Evolutionary conservation across 352 stramenopile genomes (phyloP).

Genomic region (Phytopythium mirpurense): DNA sequence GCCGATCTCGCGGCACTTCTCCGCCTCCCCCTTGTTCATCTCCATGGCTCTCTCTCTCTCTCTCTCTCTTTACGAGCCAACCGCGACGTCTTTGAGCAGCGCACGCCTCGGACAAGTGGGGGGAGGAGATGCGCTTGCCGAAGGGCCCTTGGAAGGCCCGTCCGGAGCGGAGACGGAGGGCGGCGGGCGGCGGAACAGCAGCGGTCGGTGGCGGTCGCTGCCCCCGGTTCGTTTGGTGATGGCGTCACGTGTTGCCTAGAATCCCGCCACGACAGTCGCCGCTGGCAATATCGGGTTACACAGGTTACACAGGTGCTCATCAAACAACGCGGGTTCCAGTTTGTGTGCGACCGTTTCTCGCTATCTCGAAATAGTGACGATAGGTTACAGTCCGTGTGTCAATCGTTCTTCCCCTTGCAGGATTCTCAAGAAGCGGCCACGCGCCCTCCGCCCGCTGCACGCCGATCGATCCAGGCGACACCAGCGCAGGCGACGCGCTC

Average conservation of each 20-base stretch:
- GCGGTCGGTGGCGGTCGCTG: not conserved
- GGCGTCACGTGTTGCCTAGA: slow-evolving; percentile 6
- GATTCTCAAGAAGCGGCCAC: too few relatives aligned
- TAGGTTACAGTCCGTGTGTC: too few relatives aligned
- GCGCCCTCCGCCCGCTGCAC: too few relatives aligned
- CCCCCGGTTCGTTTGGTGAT: not conserved
- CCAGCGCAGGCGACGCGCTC: too few relatives aligned
- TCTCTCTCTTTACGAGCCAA: not conserved
- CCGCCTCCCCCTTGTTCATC: slow-evolving; percentile 91
- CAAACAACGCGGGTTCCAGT: too few relatives aligned
- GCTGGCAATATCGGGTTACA: slow-evolving; percentile 11
- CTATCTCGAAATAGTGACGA: too few relatives aligned
- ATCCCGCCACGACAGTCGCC: slow-evolving; percentile 8
- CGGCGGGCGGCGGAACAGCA: not conserved
- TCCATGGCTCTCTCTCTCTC: slow-evolving; percentile 45
- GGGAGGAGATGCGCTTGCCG: not conserved
- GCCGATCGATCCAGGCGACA: too few relatives aligned
- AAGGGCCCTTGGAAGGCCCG: not conserved
- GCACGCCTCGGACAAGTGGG: too few relatives aligned
- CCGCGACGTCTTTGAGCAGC: not conserved
- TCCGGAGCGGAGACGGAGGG: not conserved
- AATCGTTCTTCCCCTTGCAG: too few relatives aligned
- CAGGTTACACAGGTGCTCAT: slow-evolving; percentile 2
- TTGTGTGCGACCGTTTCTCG: too few relatives aligned
- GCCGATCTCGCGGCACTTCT: slow-evolving; percentile 89